These are phyloP conservation scores for Dactylellina drechsleri DNA, from an alignment of 2,329 filamentous ascomycete genomes.

Conservation along the genomic window DNA sequence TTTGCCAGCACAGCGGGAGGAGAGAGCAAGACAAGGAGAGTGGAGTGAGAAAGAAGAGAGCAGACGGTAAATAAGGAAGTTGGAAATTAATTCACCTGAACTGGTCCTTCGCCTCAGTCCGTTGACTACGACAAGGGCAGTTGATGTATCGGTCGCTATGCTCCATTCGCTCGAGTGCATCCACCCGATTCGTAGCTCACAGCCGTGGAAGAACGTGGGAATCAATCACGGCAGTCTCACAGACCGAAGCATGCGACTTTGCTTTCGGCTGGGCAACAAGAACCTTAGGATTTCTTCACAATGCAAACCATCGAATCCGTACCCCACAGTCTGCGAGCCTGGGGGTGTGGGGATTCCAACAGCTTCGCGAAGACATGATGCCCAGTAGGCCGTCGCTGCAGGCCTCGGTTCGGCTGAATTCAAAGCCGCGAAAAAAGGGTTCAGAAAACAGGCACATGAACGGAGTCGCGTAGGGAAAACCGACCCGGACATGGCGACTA, in stretches of 20 bases:
- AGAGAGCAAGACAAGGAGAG: slow-evolving; percentile 5
- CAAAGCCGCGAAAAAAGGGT: neutral
- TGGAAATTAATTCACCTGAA: slow-evolving; percentile 14
- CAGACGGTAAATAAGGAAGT: slow-evolving; percentile 34
- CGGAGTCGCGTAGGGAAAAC: no score
- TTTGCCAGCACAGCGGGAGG: neutral
- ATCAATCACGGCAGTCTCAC: neutral
- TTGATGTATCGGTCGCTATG: slow-evolving; percentile 14
- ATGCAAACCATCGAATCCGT: slow-evolving; percentile 1
- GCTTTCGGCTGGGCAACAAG: neutral
- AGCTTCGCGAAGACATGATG: slow-evolving; percentile 9
- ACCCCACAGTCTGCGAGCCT: slow-evolving; percentile 26
- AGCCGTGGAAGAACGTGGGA: no score
- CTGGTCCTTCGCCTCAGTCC: neutral
- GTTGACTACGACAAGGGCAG: neutral
- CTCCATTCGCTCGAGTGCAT: slow-evolving; percentile 14
- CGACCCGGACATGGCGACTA: no score
- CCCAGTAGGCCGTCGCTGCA: neutral
- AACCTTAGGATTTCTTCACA: neutral
- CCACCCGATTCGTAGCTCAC: slow-evolving; percentile 9
- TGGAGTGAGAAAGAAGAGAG: slow-evolving; percentile 7
- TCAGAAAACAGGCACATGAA: neutral
- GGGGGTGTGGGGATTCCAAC: slow-evolving; percentile 9
- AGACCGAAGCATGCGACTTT: slow-evolving; percentile 1
- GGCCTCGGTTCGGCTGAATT: slow-evolving; percentile 55